phyloP scores from a whole-genome alignment of 2,329 filamentous ascomycete species.

The Penicillium psychrosexuale region DNA sequence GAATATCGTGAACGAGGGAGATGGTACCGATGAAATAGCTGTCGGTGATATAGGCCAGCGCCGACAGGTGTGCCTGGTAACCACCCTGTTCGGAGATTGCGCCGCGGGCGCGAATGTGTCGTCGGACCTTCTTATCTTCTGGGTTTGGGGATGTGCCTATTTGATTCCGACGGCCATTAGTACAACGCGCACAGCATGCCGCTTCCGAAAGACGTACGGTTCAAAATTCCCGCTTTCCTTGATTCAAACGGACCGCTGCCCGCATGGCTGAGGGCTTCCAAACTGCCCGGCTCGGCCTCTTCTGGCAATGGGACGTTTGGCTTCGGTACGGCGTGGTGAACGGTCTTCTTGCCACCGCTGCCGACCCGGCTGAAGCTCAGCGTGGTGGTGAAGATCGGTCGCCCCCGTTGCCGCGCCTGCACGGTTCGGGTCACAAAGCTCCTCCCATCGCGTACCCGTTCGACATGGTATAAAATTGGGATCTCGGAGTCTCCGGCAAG shows the following conservation, averaged over 20 bases:
- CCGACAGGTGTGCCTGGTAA: slow-evolving; percentile 75
- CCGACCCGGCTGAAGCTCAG: slow-evolving; percentile 75
- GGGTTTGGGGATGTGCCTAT: slow-evolving; percentile 49
- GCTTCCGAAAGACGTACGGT: slow-evolving; percentile 39
- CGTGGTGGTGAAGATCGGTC: slow-evolving; percentile 92
- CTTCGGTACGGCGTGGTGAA: slow-evolving; percentile 65
- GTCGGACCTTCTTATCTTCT: slow-evolving; percentile 64
- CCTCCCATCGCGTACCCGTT: slow-evolving; percentile 84
- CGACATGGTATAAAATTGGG: slow-evolving; percentile 91
- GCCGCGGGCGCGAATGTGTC: slow-evolving; percentile 54
- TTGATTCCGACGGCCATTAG: slow-evolving; percentile 17
- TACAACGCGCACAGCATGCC: too few species aligned
- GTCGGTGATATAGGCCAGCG: slow-evolving; percentile 90
- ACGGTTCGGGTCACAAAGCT: slow-evolving; percentile 91
- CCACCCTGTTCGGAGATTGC: slow-evolving; percentile 70
- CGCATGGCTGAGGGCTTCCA: slow-evolving; percentile 29
- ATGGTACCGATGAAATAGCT: slow-evolving; percentile 92
- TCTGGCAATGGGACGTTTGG: slow-evolving; percentile 52
- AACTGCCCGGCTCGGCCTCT: slow-evolving; percentile 27
- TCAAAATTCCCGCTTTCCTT: slow-evolving; percentile 55
- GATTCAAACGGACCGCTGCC: slow-evolving; percentile 56
- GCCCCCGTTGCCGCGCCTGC: slow-evolving; percentile 85
- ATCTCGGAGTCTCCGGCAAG: slow-evolving; percentile 81
- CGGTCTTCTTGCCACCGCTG: slow-evolving; percentile 49
- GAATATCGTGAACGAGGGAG: slow-evolving; percentile 73